phyloP scores from a whole-genome alignment of 129 eudicot species.

The Centella asiatica region DNA sequence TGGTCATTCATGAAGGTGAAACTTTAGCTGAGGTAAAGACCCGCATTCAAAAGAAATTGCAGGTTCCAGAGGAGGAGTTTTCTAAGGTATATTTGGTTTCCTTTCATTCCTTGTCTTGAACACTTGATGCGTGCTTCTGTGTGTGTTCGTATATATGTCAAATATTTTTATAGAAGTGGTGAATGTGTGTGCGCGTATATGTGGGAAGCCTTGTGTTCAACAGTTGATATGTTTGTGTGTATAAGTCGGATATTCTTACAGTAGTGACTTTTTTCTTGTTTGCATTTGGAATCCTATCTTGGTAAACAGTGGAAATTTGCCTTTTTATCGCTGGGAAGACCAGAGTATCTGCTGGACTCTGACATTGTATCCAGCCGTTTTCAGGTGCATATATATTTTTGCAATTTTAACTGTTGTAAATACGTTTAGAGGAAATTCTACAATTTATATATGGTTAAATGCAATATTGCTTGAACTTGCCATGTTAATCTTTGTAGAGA shows the following conservation, averaged over 20 bases:
- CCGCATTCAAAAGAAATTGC: constrained; percentile 84
- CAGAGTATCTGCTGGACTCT: constrained; percentile 76
- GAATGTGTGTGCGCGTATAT: too few relatives aligned
- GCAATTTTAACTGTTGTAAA: neutral
- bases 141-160: too few relatives aligned
- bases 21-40: constrained; percentile 72
- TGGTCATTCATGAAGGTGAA: constrained; percentile 77
- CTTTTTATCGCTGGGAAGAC: constrained; percentile 68
- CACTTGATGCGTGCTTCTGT: too few relatives aligned
- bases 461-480: constrained; percentile 6
- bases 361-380: constrained; percentile 77
- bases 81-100: constrained; percentile 47
- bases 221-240: too few relatives aligned
- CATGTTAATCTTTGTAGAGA: constrained; percentile 35
- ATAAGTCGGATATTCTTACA: too few relatives aligned
- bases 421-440: neutral
- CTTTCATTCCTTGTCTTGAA: neutral
- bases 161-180: too few relatives aligned
- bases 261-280: neutral
- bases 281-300: neutral
- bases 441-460: neutral
- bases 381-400: constrained; percentile 40
- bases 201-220: too few relatives aligned
- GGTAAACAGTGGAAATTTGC: constrained; percentile 84
- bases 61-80: constrained; percentile 80